A percentile compares a stretch with the other conserved stretches of the same genome.
Conservation (phyloP, 148 eudicot genomes). For the Pouteria glomerata region DNA sequence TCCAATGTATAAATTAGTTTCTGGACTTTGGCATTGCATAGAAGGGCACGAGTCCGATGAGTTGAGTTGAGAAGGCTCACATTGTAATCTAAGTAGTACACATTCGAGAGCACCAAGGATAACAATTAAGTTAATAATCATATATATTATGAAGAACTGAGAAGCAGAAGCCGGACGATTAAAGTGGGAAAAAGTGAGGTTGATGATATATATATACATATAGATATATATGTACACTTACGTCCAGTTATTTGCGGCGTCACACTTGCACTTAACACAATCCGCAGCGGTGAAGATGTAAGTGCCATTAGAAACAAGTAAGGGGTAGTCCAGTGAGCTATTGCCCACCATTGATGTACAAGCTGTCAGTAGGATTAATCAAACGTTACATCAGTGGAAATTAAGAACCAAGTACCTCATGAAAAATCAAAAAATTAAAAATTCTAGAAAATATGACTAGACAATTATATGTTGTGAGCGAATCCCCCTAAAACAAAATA, state of each 20-base stretch:
- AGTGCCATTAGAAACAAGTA: conserved; percentile 64
- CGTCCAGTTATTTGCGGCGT: conserved; percentile 50
- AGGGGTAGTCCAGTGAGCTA: conserved; percentile 58
- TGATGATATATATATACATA: no score
- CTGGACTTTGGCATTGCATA: conserved; percentile 33
- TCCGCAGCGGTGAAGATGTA: conserved; percentile 56
- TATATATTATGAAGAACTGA: neutral
- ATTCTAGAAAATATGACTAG: no score
- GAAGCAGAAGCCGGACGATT: no score
- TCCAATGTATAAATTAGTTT: conserved; percentile 22
- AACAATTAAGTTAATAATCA: neutral
- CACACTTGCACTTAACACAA: conserved; percentile 74
- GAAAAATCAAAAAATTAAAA: no score
- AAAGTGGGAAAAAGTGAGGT: neutral
- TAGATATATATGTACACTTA: conserved; percentile 29
- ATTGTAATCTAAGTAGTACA: conserved; percentile 70
- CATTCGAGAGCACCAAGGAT: neutral
- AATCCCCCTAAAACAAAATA: no score
- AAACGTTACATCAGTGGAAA: no score
- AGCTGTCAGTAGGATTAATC: no score
- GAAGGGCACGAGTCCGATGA: conserved; percentile 35
- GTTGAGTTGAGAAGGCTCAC: conserved; percentile 45
- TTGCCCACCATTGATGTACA: conserved; percentile 49
- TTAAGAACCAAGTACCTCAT: no score
- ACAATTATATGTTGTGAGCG: no score